phyloP scores from a whole-genome alignment of 768 basidiomycete genomes.

The Lentinula sp. region DNA sequence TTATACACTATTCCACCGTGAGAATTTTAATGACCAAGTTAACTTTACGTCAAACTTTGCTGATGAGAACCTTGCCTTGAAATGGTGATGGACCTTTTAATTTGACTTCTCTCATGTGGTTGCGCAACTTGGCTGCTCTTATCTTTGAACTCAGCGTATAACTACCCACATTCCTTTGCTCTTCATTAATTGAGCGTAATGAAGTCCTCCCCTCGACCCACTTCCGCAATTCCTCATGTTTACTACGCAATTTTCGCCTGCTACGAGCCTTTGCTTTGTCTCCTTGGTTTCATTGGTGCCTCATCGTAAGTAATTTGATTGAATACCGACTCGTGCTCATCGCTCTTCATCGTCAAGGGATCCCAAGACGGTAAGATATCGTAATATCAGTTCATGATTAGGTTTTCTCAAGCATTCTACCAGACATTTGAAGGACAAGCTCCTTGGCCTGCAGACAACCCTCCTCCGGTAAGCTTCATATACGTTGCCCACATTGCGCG shows the following conservation, averaged over 20 bases:
- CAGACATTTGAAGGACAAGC: constrained; percentile 74
- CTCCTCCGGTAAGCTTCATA: constrained; percentile 31
- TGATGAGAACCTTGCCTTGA: not conserved
- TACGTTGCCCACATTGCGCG: not conserved
- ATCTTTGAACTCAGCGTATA: constrained; percentile 1
- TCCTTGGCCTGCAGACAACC: constrained; percentile 51
- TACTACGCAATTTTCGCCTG: constrained; percentile 72
- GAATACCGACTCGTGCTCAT: constrained; percentile 3
- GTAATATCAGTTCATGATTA: not conserved
- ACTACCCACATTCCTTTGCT: constrained; percentile 12
- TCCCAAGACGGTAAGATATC: constrained; percentile 49
- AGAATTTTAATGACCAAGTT: not conserved
- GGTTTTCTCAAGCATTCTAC: not conserved
- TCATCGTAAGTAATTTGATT: constrained; percentile 29
- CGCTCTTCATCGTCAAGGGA: constrained; percentile 31
- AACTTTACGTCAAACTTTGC: not conserved
- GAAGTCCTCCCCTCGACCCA: constrained; percentile 29
- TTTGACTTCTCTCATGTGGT: constrained; percentile 1
- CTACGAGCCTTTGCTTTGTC: constrained; percentile 67
- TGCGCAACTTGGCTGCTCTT: constrained; percentile 2
- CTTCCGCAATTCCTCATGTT: constrained; percentile 63
- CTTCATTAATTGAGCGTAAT: constrained; percentile 3
- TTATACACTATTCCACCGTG: constrained; percentile 19
- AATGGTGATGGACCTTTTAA: not conserved
- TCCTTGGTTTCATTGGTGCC: constrained; percentile 61